Base-by-base conservation (phyloP, 768 basidiomycete genomes). In the Pleurotus giganteus region DNA sequence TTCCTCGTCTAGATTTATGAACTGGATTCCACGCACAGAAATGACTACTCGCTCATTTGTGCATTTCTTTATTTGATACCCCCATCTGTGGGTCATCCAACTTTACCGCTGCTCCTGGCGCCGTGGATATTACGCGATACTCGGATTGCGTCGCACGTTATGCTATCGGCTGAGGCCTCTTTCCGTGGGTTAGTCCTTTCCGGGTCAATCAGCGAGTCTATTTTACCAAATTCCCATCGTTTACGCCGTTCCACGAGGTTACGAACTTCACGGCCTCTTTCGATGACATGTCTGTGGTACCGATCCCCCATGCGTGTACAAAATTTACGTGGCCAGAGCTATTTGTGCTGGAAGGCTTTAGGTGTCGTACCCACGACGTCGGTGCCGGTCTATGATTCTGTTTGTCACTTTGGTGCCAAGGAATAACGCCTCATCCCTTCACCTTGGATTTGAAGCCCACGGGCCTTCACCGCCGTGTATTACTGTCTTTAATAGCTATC, bases 171-270 rank as follows among this genome's bases (percentile, higher is more conserved):
- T 29, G n/a, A 15, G 27, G 4, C 29, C 27, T n/a, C n/a, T 31
- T 26, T 28, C 28, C 17, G 12, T 31, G 46, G n/a, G 46, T 21
- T 27, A 28, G 29, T 27, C 29, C 27, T 11, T 15, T 27, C 28
- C 28, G 46, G 46, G 46, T 47, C 46, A 47, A 47, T 47, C 26
- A 47, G 28, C 46, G 17, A 47, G 26, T 47, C 46, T 47, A 47
- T 47, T 47, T 47, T 31, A 47, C 28, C 11, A 47, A 47, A 2
- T 17, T 47, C 28, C 46, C 23, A 29, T 17, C 46, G 13, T 31
- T 27, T 13, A 15, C 28, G 28, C 46, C 27, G 46, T 47, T 47
- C 46, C 46, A 47, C 46, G 46, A 47, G 46, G 46, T 47, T 31
- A 12, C 28, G 13, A 31, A 47, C 21, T 17, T 29, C 46, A 26